phyloP scores from a whole-genome alignment of 148 eudicot genomes.

The Chenopodium album region DNA sequence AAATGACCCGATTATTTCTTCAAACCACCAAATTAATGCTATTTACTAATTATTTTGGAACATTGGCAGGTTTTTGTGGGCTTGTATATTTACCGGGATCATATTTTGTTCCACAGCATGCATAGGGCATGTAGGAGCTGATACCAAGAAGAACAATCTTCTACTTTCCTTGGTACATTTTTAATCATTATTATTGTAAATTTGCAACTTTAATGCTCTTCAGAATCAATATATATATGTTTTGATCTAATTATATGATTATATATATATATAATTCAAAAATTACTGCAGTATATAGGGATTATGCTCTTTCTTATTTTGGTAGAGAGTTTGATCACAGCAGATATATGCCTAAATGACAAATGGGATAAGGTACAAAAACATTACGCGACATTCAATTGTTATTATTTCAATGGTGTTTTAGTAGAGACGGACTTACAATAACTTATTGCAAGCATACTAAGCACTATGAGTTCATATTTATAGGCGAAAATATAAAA shows the following conservation, averaged over 20 bases:
- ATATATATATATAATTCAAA: background rate
- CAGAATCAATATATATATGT: background rate
- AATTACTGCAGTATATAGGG: constrained; percentile 39
- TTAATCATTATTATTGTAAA: too few species aligned
- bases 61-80: constrained; percentile 55
- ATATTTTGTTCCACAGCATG: constrained; percentile 37
- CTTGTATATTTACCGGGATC: constrained; percentile 40
- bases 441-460: too few species aligned
- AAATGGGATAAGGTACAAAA: constrained; percentile 52
- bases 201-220: background rate
- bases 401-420: too few species aligned
- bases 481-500: too few species aligned
- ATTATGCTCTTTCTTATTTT: constrained; percentile 39
- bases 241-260: too few species aligned
- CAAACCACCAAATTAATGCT: background rate
- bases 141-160: constrained; percentile 23
- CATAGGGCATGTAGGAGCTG: constrained; percentile 48
- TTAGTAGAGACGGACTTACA: too few species aligned
- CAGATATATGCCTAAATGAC: constrained; percentile 39
- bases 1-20: too few species aligned
- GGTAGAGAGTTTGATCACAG: constrained; percentile 39
- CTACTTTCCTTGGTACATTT: constrained; percentile 44
- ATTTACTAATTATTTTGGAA: background rate
- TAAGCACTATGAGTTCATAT: too few species aligned
- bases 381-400: background rate